Conservation (phyloP, 2,329 filamentous ascomycete genomes). For the Juglanconis oblonga region DNA sequence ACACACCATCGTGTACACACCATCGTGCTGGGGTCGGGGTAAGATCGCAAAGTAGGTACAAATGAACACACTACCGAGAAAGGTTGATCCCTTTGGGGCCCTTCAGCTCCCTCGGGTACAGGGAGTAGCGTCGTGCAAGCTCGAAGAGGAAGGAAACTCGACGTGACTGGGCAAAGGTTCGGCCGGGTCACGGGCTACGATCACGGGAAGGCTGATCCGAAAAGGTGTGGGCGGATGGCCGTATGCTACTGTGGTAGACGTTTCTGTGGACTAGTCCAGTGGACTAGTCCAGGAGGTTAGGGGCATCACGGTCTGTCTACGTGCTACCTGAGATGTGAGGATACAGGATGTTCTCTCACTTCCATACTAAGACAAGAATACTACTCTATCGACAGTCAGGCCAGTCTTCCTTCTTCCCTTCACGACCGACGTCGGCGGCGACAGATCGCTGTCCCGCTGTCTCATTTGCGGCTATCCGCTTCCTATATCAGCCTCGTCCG, state of each 20-base stretch:
- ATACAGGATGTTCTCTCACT: too few species aligned
- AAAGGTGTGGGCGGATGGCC: conserved; percentile 8
- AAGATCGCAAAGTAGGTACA: background rate
- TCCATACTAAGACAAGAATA: too few species aligned
- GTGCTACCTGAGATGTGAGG: too few species aligned
- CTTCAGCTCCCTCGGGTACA: background rate
- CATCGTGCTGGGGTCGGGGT: too few species aligned
- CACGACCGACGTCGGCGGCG: background rate
- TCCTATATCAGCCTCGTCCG: conserved; percentile 7
- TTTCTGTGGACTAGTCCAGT: background rate
- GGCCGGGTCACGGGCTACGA: conserved; percentile 14
- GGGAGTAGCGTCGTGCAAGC: background rate
- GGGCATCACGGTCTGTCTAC: too few species aligned
- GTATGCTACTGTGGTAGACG: background rate
- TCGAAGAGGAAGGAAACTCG: background rate
- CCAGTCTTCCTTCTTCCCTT: too few species aligned
- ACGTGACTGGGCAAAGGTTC: background rate
- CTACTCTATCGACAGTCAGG: too few species aligned
- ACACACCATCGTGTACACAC: too few species aligned
- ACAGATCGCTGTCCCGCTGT: conserved; percentile 1
- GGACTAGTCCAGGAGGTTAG: too few species aligned
- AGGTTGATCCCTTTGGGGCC: background rate
- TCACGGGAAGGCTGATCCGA: conserved; percentile 12
- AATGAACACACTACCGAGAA: background rate
- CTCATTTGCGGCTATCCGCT: conserved; percentile 13